These are phyloP conservation scores for Sicyos edulis DNA, from an alignment of 306 rosid species.

Conservation along the genomic window DNA sequence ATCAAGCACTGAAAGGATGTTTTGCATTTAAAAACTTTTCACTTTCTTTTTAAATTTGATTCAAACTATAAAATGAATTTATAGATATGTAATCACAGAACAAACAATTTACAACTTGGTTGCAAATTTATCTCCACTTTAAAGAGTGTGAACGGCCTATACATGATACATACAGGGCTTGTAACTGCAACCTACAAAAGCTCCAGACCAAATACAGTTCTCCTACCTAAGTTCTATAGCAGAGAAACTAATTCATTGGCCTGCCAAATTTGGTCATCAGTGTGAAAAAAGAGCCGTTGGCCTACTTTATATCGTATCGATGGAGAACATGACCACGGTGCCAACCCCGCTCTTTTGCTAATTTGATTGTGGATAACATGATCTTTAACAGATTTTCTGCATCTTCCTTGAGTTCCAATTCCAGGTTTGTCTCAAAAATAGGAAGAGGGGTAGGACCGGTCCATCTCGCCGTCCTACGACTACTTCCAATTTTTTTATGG, in stretches of 20 bases:
- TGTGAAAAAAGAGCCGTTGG: background rate
- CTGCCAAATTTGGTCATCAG: background rate
- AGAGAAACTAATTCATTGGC: constrained; percentile 12
- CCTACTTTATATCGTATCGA: constrained; percentile 45
- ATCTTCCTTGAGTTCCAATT: constrained; percentile 48
- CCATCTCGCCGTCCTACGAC: constrained; percentile 44
- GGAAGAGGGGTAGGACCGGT: constrained; percentile 70
- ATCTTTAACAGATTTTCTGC: constrained; percentile 50
- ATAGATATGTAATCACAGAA: constrained; percentile 7
- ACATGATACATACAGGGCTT: background rate
- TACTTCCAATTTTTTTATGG: constrained; percentile 37
- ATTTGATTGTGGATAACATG: constrained; percentile 48
- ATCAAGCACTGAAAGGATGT: background rate
- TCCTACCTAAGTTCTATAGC: background rate
- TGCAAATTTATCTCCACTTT: constrained; percentile 1
- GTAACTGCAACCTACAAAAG: background rate
- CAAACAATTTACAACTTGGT: background rate
- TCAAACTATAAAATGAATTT: constrained; percentile 3
- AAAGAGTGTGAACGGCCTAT: background rate
- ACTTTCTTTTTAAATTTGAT: background rate
- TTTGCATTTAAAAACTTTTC: background rate
- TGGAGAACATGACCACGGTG: constrained; percentile 67
- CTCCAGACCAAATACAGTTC: background rate
- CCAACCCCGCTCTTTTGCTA: constrained; percentile 62
- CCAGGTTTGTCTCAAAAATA: constrained; percentile 68